Percentiles rank a stretch among this genome's conserved stretches.
Conservation (phyloP, 805 yeast genomes). For the Nakazawaea wyomingensis region DNA sequence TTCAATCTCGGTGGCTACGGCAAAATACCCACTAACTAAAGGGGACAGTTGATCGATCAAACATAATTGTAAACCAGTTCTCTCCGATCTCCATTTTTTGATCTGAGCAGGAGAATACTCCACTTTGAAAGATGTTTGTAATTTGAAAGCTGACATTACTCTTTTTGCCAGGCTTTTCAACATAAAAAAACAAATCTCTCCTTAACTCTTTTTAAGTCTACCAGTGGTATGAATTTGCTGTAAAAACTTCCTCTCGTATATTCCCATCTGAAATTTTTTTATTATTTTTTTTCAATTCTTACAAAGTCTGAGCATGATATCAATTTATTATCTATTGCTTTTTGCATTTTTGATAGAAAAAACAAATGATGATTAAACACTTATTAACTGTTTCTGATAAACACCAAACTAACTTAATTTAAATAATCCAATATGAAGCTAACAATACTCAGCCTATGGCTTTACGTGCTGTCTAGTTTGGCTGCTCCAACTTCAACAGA, state of each 20-base stretch:
- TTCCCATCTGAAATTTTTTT: too few relatives aligned
- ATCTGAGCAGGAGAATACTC: conserved; percentile 71
- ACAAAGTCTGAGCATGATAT: too few relatives aligned
- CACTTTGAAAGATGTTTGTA: conserved; percentile 49
- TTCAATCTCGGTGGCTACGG: conserved; percentile 88
- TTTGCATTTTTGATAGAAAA: too few relatives aligned
- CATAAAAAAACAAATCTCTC: background rate
- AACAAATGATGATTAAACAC: too few relatives aligned
- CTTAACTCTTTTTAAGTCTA: background rate
- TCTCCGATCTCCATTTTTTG: conserved; percentile 69
- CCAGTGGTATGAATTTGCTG: too few relatives aligned
- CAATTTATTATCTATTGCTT: too few relatives aligned
- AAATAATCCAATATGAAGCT: too few relatives aligned
- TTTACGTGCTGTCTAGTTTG: background rate
- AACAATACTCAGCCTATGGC: background rate
- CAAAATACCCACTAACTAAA: conserved; percentile 86
- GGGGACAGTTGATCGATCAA: conserved; percentile 80
- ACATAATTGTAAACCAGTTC: conserved; percentile 81
- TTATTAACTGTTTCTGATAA: too few relatives aligned
- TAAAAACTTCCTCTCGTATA: too few relatives aligned
- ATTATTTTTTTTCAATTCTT: too few relatives aligned
- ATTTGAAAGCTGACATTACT: conserved; percentile 28
- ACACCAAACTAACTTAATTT: too few relatives aligned
- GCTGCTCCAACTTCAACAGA: conserved; percentile 5
- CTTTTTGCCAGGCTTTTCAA: background rate